Evolutionary conservation across 352 stramenopile species (phyloP).

Genomic region (Globisporangium nunn): DNA sequence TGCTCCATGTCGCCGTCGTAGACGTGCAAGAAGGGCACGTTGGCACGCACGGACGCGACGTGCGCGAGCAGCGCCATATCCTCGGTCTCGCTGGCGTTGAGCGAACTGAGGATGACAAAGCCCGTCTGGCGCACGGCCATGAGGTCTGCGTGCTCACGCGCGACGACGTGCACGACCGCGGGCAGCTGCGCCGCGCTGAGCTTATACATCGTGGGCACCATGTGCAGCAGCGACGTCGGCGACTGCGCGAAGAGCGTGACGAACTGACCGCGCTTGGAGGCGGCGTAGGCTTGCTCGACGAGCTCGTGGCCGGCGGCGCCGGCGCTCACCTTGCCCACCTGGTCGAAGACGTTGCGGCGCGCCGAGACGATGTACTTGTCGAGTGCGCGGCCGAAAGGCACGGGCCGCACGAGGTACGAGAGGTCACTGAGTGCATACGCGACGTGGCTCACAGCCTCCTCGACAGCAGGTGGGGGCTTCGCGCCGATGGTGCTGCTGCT

Average conservation of each 20-base stretch:
- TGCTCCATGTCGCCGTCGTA: constrained; percentile 90
- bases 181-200: constrained; percentile 83
- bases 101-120: constrained; percentile 86
- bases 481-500: neutral
- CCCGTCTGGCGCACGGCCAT: constrained; percentile 90
- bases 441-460: constrained; percentile 75
- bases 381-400: constrained; percentile 53
- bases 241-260: constrained; percentile 88
- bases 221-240: constrained; percentile 80
- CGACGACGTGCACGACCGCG: constrained; percentile 88
- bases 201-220: constrained; percentile 94
- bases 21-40: constrained; percentile 91
- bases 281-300: constrained; percentile 55
- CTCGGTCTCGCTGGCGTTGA: constrained; percentile 82
- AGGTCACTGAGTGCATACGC: constrained; percentile 74
- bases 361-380: constrained; percentile 66
- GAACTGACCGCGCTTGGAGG: constrained; percentile 68
- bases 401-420: constrained; percentile 59
- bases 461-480: constrained; percentile 25
- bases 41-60: constrained; percentile 84
- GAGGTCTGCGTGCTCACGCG: constrained; percentile 88
- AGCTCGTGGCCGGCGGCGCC: constrained; percentile 46
- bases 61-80: constrained; percentile 90
- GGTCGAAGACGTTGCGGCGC: constrained; percentile 74
- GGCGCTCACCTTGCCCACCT: constrained; percentile 56